Evolutionary conservation across 2,329 filamentous ascomycete species (phyloP).

Genomic region (Venturia pyrina): DNA sequence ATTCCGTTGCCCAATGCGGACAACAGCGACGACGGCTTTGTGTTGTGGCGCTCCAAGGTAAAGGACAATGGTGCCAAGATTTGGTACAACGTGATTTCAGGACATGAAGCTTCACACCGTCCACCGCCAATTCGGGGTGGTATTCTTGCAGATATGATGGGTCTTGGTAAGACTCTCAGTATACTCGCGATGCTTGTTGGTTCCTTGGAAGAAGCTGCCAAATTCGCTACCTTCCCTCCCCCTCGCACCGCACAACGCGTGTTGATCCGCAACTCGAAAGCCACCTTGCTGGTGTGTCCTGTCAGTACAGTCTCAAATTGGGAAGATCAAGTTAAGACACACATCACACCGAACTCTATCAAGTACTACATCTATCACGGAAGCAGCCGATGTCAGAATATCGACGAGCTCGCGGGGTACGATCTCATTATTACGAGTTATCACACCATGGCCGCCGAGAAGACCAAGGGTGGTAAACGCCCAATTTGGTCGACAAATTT

Average conservation of each 20-base stretch:
- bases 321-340: constrained; percentile 82
- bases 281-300: constrained; percentile 80
- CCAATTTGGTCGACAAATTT: constrained; percentile 64
- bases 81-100: constrained; percentile 82
- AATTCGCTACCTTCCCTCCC: constrained; percentile 50
- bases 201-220: constrained; percentile 50
- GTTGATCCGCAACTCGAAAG: constrained; percentile 54
- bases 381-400: constrained; percentile 54
- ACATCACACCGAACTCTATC: constrained; percentile 56
- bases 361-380: constrained; percentile 83
- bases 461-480: constrained; percentile 50
- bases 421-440: constrained; percentile 92
- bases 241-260: constrained; percentile 27
- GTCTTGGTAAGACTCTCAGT: constrained; percentile 52
- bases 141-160: constrained; percentile 43
- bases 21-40: constrained; percentile 53
- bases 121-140: constrained; percentile 29
- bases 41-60: constrained; percentile 64
- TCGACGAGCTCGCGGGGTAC: constrained; percentile 54
- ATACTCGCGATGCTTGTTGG: constrained; percentile 67
- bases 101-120: constrained; percentile 36
- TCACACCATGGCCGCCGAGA: constrained; percentile 66
- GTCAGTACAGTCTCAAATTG: constrained; percentile 79
- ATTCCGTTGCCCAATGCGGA: constrained; percentile 45
- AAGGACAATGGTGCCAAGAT: constrained; percentile 46